These are phyloP conservation scores for Pisolithus tinctorius DNA, from an alignment of 768 basidiomycete species.

Conservation along the genomic window DNA sequence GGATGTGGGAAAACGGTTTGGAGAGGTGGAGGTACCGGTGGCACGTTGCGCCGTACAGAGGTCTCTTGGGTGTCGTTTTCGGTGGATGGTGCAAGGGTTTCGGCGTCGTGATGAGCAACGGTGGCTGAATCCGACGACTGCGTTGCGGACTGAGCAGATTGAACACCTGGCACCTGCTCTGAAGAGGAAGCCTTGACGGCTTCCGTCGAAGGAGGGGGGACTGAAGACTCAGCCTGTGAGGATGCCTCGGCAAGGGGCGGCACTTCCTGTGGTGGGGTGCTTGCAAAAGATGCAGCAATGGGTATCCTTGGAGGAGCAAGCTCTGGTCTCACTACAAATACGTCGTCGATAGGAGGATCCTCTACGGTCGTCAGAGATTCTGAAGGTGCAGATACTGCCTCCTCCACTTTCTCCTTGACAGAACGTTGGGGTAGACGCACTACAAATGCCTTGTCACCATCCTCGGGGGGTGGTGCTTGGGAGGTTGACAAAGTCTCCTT, in stretches of 20 bases:
- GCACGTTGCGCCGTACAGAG: conserved; percentile 23
- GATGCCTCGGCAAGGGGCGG: not conserved
- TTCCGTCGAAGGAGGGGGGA: not conserved
- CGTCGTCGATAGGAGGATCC: conserved; percentile 44
- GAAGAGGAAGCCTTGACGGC: not conserved
- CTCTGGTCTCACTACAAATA: conserved; percentile 51
- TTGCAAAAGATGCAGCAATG: conserved; percentile 21
- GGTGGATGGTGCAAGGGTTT: conserved; percentile 21
- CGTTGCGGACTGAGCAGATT: conserved; percentile 7
- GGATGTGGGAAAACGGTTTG: conserved; percentile 38
- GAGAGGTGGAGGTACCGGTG: conserved; percentile 36
- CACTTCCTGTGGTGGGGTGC: conserved; percentile 15
- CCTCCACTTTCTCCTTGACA: conserved; percentile 29
- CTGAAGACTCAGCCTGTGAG: conserved; percentile 1
- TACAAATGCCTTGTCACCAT: conserved; percentile 39
- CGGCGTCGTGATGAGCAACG: conserved; percentile 23
- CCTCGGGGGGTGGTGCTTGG: conserved; percentile 29
- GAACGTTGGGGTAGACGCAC: conserved; percentile 48
- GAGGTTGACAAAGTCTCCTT: conserved; percentile 12
- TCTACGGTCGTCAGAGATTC: conserved; percentile 21
- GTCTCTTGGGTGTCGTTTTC: conserved; percentile 20
- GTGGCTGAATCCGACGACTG: conserved; percentile 12
- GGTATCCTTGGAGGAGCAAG: conserved; percentile 28
- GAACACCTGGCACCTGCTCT: conserved; percentile 4
- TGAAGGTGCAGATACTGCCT: not conserved